Evolutionary conservation across 495 filamentous ascomycete genomes (phyloP).

Genomic region (Penicillium steckii): DNA sequence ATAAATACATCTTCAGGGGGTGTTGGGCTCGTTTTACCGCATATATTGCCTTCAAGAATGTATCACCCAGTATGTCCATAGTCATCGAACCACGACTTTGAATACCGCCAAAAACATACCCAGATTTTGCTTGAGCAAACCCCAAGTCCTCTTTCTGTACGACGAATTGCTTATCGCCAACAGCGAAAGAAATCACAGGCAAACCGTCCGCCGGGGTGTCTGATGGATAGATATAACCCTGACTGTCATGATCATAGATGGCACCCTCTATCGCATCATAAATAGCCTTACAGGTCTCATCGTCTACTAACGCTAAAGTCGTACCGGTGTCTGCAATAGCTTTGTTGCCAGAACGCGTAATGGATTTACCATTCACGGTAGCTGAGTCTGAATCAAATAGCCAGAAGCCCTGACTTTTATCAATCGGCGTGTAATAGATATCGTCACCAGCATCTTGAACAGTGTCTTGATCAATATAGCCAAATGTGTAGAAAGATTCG

Average conservation of each 20-base stretch:
- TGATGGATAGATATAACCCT: constrained; percentile 68
- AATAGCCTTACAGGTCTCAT: constrained; percentile 62
- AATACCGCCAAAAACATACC: constrained; percentile 70
- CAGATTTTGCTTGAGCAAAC: constrained; percentile 59
- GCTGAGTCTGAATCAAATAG: constrained; percentile 60
- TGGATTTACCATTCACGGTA: constrained; percentile 58
- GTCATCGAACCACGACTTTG: constrained; percentile 65
- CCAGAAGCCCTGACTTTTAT: constrained; percentile 75
- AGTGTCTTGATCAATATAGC: constrained; percentile 68
- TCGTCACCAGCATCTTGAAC: constrained; percentile 54
- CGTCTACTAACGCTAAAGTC: constrained; percentile 68
- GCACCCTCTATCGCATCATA: constrained; percentile 71
- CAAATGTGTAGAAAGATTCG: constrained; percentile 76
- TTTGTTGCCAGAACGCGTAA: constrained; percentile 61
- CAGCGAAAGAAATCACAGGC: constrained; percentile 66
- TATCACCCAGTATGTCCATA: constrained; percentile 74
- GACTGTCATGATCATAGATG: constrained; percentile 58
- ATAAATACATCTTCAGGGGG: not conserved
- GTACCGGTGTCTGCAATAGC: constrained; percentile 82
- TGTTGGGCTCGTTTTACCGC: constrained; percentile 50
- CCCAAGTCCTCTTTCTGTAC: constrained; percentile 72
- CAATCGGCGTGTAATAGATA: constrained; percentile 63
- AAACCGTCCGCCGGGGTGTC: constrained; percentile 54
- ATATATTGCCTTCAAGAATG: constrained; percentile 74
- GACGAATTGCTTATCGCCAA: constrained; percentile 63